Base-by-base conservation (phyloP, 2,329 filamentous ascomycete species). In the Xylaria arbuscula region DNA sequence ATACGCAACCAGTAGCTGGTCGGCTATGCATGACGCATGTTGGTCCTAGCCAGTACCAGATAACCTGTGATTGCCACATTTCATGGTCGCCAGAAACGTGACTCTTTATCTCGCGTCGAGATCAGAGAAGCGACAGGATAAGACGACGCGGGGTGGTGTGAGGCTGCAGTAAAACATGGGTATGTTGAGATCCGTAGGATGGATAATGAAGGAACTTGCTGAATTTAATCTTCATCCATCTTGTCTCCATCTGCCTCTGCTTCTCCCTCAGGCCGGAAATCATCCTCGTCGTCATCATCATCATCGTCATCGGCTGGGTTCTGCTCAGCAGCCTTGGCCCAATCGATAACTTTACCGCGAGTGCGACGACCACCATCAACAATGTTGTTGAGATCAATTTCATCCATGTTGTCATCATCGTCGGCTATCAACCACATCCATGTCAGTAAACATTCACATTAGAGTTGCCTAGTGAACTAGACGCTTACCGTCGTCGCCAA, bases 341-440 rank as follows among this genome's bases (percentile, higher is more conserved):
- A 98, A 86, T 98, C 93, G 80, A 98, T 98, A 78, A 90, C 87
- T 81, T 93, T 93, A 78, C 94, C 94, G 78, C 95, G 95, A 72
- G 95, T 98, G 81, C 96, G 95, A 76, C 90, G 89, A 71, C 91
- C 91, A 72, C 86, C 87, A 67, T 83, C 80, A 78, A 98, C 90
- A 80, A 98, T 97, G 87, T 98, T 98, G 80, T 88, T 88, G 66
- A 88, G 85, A 79, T 97, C 93, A 80, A 99, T 98, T 83, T 95
- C 94, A 79, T 97, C 93, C 86, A 97, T 88, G 81, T 92, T 92
- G 77, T 93, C 87, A 68, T 92, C 91, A 64, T 92, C 91, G 66
- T 92, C 91, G 74, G 91, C 90, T 75, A 47, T 15, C n/a, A 34
- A 32, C n/a, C 28, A 57, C 32, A 57, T 13, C 36, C 17, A 40